phyloP scores from a whole-genome alignment of 169 alveolate species.

The Plasmodium vivax region DNA sequence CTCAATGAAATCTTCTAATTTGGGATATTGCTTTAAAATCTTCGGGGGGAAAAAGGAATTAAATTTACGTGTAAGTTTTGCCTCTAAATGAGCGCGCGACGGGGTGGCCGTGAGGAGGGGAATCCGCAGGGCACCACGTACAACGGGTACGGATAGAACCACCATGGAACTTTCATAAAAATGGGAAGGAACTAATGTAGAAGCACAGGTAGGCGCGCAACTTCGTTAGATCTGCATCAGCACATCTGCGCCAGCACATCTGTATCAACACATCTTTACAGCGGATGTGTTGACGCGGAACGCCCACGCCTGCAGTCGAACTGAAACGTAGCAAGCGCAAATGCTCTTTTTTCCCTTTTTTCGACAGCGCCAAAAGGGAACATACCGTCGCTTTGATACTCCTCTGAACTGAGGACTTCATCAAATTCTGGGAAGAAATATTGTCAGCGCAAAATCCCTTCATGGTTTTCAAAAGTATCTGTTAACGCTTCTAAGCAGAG shows the following conservation, averaged over 20 bases:
- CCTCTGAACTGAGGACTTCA: slow-evolving; percentile 91
- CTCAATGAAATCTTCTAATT: slow-evolving; percentile 89
- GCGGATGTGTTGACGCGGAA: no score
- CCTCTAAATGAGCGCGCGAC: background rate
- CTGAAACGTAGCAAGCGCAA: background rate
- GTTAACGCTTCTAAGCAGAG: background rate
- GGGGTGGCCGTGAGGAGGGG: background rate
- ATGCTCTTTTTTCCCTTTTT: background rate
- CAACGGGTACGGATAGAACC: background rate
- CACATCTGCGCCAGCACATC: background rate
- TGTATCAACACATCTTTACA: background rate
- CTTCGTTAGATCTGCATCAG: background rate
- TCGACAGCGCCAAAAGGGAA: background rate
- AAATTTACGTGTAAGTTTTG: background rate
- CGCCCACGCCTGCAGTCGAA: background rate
- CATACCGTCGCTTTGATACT: slow-evolving; percentile 85
- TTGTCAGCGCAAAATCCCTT: slow-evolving; percentile 84
- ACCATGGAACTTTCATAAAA: background rate
- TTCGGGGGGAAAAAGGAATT: slow-evolving; percentile 22
- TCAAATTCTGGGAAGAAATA: slow-evolving; percentile 87
- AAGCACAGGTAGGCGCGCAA: background rate
- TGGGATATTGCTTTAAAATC: slow-evolving; percentile 87
- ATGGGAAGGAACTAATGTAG: background rate
- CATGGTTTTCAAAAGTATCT: slow-evolving; percentile 17
- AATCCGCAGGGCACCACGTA: background rate